phyloP scores from a whole-genome alignment of 495 filamentous ascomycete species.

The Penicillium robsamsonii region DNA sequence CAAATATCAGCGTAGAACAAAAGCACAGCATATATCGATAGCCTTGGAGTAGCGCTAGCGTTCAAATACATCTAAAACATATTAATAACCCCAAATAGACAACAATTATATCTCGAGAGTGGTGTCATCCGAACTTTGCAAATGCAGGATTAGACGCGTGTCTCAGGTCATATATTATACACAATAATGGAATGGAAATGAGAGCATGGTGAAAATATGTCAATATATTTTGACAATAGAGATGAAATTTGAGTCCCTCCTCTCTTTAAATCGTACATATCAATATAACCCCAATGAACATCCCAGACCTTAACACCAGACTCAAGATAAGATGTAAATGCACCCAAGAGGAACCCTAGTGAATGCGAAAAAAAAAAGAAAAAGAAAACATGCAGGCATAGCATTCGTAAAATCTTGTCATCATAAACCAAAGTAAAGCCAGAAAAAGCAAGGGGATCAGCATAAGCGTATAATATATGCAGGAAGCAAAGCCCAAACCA shows the following conservation, averaged over 20 bases:
- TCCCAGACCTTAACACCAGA: neutral
- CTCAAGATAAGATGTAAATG: neutral
- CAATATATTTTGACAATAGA: neutral
- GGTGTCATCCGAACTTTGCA: too few relatives aligned
- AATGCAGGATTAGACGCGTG: too few relatives aligned
- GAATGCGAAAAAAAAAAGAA: neutral
- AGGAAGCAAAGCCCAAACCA: too few relatives aligned
- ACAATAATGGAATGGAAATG: neutral
- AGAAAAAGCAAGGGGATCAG: neutral
- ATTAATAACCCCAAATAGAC: too few relatives aligned
- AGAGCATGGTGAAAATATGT: neutral
- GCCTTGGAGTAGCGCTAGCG: too few relatives aligned
- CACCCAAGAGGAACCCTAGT: neutral
- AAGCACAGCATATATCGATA: too few relatives aligned
- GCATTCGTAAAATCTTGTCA: slow-evolving; percentile 1
- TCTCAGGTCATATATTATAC: too few relatives aligned
- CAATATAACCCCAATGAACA: neutral
- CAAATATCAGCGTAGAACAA: neutral
- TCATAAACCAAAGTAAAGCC: neutral
- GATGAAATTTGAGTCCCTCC: neutral
- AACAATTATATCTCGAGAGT: too few relatives aligned
- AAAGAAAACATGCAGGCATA: neutral
- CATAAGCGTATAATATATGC: neutral
- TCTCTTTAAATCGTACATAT: neutral
- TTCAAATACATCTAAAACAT: too few relatives aligned